A percentile compares a stretch with the other conserved stretches of the same genome.
Conservation (phyloP, 768 basidiomycete species). For the Collybia sordida region DNA sequence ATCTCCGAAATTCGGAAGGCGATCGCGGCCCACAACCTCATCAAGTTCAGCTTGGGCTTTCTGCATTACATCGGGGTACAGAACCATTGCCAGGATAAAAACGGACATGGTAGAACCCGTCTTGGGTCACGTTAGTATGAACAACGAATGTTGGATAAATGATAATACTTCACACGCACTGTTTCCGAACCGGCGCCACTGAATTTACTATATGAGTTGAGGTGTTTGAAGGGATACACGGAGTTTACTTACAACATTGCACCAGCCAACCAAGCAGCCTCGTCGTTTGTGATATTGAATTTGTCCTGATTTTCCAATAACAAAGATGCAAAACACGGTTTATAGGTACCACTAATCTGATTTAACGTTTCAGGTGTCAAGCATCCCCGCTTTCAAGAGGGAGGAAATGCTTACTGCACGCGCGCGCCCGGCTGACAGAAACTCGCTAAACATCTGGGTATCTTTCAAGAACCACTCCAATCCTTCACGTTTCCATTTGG, state of each 20-base stretch:
- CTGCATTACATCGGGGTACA: slow-evolving; percentile 42
- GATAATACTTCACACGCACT: no score
- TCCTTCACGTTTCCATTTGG: slow-evolving; percentile 2
- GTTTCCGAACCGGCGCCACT: slow-evolving; percentile 1
- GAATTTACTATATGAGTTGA: neutral
- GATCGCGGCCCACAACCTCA: slow-evolving; percentile 32
- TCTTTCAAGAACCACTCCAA: neutral
- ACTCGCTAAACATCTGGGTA: slow-evolving; percentile 1
- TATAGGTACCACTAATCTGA: neutral
- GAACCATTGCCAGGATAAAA: slow-evolving; percentile 54
- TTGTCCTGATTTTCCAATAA: neutral
- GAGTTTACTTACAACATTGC: neutral
- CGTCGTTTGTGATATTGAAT: neutral
- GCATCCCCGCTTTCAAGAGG: neutral
- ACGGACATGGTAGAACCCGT: slow-evolving; percentile 63
- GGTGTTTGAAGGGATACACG: neutral
- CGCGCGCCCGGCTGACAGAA: neutral
- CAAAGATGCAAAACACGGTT: neutral
- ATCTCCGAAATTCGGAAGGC: slow-evolving; percentile 42
- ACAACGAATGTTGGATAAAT: no score
- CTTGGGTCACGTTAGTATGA: slow-evolving; percentile 23
- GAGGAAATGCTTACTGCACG: neutral
- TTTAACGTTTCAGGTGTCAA: neutral
- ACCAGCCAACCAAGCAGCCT: slow-evolving; percentile 4
- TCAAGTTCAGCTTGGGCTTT: slow-evolving; percentile 56